Evolutionary conservation across 495 filamentous ascomycete genomes (phyloP).

Genomic region (Amorphotheca resinae): DNA sequence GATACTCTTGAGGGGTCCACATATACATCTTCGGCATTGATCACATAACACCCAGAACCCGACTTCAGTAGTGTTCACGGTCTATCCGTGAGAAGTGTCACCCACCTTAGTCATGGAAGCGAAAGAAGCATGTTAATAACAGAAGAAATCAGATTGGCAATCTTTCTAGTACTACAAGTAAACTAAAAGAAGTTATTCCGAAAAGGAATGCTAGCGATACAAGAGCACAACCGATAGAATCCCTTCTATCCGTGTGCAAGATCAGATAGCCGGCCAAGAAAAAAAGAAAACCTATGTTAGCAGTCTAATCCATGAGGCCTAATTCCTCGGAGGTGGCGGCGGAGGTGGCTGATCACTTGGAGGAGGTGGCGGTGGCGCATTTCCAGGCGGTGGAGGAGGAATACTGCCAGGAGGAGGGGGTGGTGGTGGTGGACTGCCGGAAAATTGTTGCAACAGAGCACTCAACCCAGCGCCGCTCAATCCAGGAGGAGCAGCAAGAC

Average conservation of each 20-base stretch:
- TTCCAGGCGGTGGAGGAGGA: slow-evolving; percentile 55
- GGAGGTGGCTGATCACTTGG: slow-evolving; percentile 68
- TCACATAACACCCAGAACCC: too few species aligned
- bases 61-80: too few species aligned
- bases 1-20: too few species aligned
- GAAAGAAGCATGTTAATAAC: too few species aligned
- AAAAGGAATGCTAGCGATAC: background rate
- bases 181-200: background rate
- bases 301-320: slow-evolving; percentile 1
- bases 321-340: slow-evolving; percentile 36
- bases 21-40: too few species aligned
- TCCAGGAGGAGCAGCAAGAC: slow-evolving; percentile 46
- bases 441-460: slow-evolving; percentile 55
- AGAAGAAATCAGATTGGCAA: too few species aligned
- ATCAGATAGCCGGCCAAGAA: too few species aligned
- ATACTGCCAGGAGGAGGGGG: slow-evolving; percentile 33
- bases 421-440: slow-evolving; percentile 34
- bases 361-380: slow-evolving; percentile 62
- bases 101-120: too few species aligned
- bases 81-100: too few species aligned
- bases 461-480: slow-evolving; percentile 39
- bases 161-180: too few species aligned
- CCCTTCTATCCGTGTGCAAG: too few species aligned
- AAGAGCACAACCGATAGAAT: background rate
- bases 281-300: slow-evolving; percentile 2